Evolutionary conservation across 192 early-diverging fungal species (phyloP), one percentile per base, ranked within the genome.

Genomic region (Mortierella hygrophila): DNA sequence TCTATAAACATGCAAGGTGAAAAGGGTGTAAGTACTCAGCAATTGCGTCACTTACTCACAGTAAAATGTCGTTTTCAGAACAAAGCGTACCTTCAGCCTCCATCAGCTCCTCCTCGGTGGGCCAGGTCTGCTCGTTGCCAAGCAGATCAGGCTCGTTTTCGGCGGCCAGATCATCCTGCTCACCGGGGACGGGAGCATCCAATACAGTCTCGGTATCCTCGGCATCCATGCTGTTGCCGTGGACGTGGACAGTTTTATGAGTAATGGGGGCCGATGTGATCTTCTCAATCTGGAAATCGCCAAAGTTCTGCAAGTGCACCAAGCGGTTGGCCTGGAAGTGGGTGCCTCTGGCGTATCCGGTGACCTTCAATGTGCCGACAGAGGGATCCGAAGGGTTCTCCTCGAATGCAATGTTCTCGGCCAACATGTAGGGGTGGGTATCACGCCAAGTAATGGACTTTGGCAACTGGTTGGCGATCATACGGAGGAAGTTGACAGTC

Each of bases 41-140:
- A 1, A 20, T 29, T 29, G 35, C 26, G 57, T 15, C 2, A 26
- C 49, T 13, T 21, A 55, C 9, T 32, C 4, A 52, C 37, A 20
- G 11, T 3, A 73, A 40, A 47, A 68, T 29, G 65, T 16, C 20
- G 21, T 18, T 42, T 72, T 20, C 26, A 44, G 26, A 41, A 49
- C 21, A 21, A 47, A 47, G 29, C 54, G 8, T 87, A 92, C 89
- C 92, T 79, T 96, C 94, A 79, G 95, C 97, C 49, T 93, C 96
- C 54, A 88, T 91, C 88, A 98, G 88, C 89, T 99, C 98, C 87
- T 99, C 96, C 78, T 98, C 97, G 20, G 97, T 98, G 13, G 98
- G 98, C 98, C 98, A 99, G 42, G 98, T 99, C 88, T 99, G 98
- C 90, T 99, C 98, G 74, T 95, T 97, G 42, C 93, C 93, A 90